Conservation (phyloP, 164 flowering plant species). For the Vitis labrusca region DNA sequence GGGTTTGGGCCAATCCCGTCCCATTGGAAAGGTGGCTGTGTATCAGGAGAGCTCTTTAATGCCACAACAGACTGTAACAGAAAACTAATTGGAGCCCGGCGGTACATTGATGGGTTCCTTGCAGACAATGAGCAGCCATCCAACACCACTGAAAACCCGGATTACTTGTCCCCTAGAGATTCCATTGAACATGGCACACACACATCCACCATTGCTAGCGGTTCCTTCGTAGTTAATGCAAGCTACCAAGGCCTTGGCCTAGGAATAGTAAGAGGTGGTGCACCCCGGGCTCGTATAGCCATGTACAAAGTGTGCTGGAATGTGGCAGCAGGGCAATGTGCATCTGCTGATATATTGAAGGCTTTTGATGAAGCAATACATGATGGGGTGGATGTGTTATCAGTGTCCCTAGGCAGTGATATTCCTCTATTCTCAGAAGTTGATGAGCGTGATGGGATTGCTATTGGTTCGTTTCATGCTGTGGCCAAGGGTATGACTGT, state of each 20-base stretch:
- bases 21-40: slow-evolving; percentile 47
- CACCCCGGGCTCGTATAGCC: slow-evolving; percentile 48
- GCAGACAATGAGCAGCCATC: slow-evolving; percentile 17
- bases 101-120: slow-evolving; percentile 23
- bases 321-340: slow-evolving; percentile 26
- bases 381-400: slow-evolving; percentile 48
- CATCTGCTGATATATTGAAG: slow-evolving; percentile 30
- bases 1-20: slow-evolving; percentile 43
- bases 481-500: slow-evolving; percentile 35
- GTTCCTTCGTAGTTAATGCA: slow-evolving; percentile 24
- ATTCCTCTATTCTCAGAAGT: slow-evolving; percentile 25
- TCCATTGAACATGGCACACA: slow-evolving; percentile 46
- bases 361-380: slow-evolving; percentile 45
- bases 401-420: slow-evolving; percentile 30
- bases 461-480: slow-evolving; percentile 41
- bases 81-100: slow-evolving; percentile 44
- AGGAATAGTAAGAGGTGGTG: slow-evolving; percentile 43
- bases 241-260: slow-evolving; percentile 27
- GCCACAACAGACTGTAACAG: slow-evolving; percentile 26
- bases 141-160: slow-evolving; percentile 10
- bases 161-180: slow-evolving; percentile 37
- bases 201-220: slow-evolving; percentile 32
- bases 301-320: slow-evolving; percentile 48
- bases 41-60: slow-evolving; percentile 33
- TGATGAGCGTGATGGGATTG: slow-evolving; percentile 31